Evolutionary conservation across 371 early-diverging fungal genomes (phyloP).

Genomic region (Actinomucor elegans): DNA sequence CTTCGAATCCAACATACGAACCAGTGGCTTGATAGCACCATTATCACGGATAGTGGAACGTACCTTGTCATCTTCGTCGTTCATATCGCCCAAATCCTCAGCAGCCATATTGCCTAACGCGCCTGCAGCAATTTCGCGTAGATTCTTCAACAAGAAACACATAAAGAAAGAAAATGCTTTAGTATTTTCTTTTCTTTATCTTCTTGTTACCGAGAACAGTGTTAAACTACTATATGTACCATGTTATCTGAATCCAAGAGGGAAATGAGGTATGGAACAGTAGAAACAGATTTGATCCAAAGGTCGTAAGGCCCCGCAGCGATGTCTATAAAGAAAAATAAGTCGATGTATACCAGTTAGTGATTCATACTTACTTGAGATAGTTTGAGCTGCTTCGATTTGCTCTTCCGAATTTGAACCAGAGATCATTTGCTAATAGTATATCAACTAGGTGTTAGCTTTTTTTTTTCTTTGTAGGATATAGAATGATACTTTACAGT

Average conservation of each 20-base stretch:
- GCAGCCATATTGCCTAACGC: slow-evolving; percentile 74
- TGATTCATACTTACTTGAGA: slow-evolving; percentile 55
- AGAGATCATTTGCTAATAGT: slow-evolving; percentile 16
- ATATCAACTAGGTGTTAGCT: not conserved
- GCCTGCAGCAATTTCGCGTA: slow-evolving; percentile 41
- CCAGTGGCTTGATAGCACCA: slow-evolving; percentile 61
- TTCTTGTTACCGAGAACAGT: no score
- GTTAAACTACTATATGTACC: slow-evolving; percentile 22
- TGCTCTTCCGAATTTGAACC: slow-evolving; percentile 59
- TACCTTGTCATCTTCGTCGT: slow-evolving; percentile 61
- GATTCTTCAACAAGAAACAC: slow-evolving; percentile 17
- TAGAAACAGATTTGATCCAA: slow-evolving; percentile 54
- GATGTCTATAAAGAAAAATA: slow-evolving; percentile 44
- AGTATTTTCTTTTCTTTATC: slow-evolving; percentile 2
- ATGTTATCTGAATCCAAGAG: slow-evolving; percentile 55
- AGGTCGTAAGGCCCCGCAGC: slow-evolving; percentile 62
- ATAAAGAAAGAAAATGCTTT: slow-evolving; percentile 1
- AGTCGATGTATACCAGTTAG: not conserved
- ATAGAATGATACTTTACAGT: slow-evolving; percentile 32
- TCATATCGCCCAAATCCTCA: slow-evolving; percentile 75
- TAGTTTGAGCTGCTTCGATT: slow-evolving; percentile 61
- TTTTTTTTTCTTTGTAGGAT: not conserved
- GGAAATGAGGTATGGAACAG: slow-evolving; percentile 61
- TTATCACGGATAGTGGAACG: slow-evolving; percentile 58
- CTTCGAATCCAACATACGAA: slow-evolving; percentile 50